Conservation (phyloP, 805 yeast genomes). For the Kluyveromyces lactis region DNA sequence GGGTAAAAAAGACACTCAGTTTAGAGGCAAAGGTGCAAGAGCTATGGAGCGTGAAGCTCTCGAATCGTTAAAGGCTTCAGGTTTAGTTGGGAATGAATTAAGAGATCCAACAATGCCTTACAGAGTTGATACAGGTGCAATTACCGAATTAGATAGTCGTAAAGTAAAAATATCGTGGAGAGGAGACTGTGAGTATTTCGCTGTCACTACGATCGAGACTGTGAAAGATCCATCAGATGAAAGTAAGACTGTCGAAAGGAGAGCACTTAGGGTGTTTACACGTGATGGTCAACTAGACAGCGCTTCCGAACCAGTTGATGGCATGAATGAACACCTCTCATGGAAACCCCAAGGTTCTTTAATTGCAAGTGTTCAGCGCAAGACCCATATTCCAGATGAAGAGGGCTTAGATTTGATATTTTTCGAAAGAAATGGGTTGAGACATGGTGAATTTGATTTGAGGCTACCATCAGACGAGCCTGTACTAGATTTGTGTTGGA, state of each 20-base stretch:
- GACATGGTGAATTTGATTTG: conserved; percentile 78
- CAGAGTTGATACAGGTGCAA: conserved; percentile 58
- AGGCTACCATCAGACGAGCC: conserved; percentile 46
- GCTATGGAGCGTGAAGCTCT: conserved; percentile 58
- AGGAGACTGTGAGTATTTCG: conserved; percentile 84
- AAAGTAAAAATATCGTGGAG: conserved; percentile 72
- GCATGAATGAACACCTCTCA: conserved; percentile 60
- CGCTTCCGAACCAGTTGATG: conserved; percentile 84
- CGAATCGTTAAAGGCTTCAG: conserved; percentile 43
- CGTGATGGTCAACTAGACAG: conserved; percentile 73
- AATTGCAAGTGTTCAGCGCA: conserved; percentile 75
- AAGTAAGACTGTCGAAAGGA: conserved; percentile 36
- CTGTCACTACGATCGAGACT: conserved; percentile 55
- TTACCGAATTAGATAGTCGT: conserved; percentile 46
- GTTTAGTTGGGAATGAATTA: conserved; percentile 56
- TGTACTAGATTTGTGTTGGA: conserved; percentile 62
- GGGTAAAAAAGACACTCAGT: conserved; percentile 97
- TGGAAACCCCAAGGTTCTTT: conserved; percentile 92
- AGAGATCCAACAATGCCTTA: conserved; percentile 87
- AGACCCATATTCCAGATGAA: conserved; percentile 30
- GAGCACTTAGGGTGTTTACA: conserved; percentile 76
- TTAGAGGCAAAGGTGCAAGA: conserved; percentile 86
- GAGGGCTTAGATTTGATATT: conserved; percentile 48
- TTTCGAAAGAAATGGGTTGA: conserved; percentile 87
- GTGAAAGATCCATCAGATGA: conserved; percentile 33